Base-by-base conservation (phyloP, 345 rosid genomes). In the Salix udensis region DNA sequence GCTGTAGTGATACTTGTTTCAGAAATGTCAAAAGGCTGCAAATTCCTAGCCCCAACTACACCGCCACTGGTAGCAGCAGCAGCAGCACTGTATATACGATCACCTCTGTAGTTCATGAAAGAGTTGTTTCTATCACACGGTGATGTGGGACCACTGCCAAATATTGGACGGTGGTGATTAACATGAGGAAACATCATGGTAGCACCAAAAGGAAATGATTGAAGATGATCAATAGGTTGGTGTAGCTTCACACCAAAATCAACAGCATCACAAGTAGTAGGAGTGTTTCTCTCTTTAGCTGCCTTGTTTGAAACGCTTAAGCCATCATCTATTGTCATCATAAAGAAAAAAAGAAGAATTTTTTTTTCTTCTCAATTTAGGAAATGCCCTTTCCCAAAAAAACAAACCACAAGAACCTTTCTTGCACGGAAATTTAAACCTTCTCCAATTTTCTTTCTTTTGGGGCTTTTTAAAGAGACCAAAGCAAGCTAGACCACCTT, bases 301-400 rank as follows among this genome's bases (percentile, higher is more conserved):
- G 78, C 84, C 86, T 78, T 88, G 84, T 86, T 66, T 19, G 80
- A 76, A 82, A 87, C 81, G 77, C 80, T 71, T 77, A 83, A 83
- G 52, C 84, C 77, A 78, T 78, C 72, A 78, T 79, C 84, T 31
- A 13, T 52, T n/a, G 36, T 58, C 79, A 72, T 75, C 36, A 53
- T 78, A 67, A 67, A 8, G 14, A 52, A 58, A 55, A n/a, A 55
- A 55, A 55, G 10, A 55, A n/a, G 4, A 4, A n/a, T 2, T 8
- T 21, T 2, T 24, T n/a, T 55, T 1, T 65, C 67, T 78, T 76
- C 69, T 77, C 48, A 39, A 60, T 48, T 58, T 66, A 61, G 81
- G 37, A 68, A 61, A 75, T 42, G 19, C 14, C 28, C 26, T 55
- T 53, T 18, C 76, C 18, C 68, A 80, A 73, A 66, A 76, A 77